Conservation (phyloP, 2,329 filamentous ascomycete species). For the Aspergillus unguis region DNA sequence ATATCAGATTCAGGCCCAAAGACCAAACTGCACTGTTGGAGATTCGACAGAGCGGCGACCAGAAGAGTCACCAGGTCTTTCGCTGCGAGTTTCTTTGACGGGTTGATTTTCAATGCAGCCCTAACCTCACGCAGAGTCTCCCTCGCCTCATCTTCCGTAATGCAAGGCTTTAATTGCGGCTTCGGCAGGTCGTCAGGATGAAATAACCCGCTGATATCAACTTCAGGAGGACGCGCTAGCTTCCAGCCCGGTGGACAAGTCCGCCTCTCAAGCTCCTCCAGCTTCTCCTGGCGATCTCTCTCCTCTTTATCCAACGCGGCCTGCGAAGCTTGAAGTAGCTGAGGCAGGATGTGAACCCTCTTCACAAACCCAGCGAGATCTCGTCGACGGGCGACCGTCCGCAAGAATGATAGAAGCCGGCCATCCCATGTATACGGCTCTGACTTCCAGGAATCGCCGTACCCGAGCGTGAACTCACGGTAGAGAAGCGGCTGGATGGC, state of each 20-base stretch:
- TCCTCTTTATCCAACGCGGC: background rate
- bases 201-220: background rate
- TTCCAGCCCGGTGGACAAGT: background rate
- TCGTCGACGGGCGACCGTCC: conserved; percentile 16
- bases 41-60: conserved; percentile 8
- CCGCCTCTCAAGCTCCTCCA: background rate
- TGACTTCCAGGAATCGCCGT: conserved; percentile 22
- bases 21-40: conserved; percentile 10
- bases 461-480: conserved; percentile 24
- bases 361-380: conserved; percentile 18
- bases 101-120: background rate
- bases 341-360: conserved; percentile 8
- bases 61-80: conserved; percentile 8
- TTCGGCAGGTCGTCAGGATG: background rate
- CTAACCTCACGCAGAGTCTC: background rate
- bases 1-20: background rate
- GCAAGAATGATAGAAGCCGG: conserved; percentile 21
- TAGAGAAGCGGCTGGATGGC: conserved; percentile 20
- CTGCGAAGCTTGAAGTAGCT: background rate
- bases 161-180: background rate
- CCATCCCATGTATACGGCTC: conserved; percentile 17
- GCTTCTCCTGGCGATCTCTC: background rate
- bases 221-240: background rate
- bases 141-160: background rate
- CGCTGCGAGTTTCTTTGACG: background rate